phyloP scores from a whole-genome alignment of 2,329 filamentous ascomycete genomes.

The Oidium heveae region DNA sequence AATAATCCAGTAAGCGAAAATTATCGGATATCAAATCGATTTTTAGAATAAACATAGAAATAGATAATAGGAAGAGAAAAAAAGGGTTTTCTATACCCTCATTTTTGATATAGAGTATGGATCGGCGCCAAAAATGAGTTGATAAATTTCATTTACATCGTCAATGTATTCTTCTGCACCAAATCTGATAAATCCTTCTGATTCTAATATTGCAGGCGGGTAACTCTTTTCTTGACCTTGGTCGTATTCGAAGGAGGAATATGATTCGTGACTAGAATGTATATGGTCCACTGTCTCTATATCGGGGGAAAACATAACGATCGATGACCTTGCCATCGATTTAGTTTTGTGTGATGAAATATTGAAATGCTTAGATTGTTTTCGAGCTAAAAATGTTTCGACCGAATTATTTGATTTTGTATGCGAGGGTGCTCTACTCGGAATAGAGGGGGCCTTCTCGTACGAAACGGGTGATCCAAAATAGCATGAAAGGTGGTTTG shows the following conservation, averaged over 20 bases:
- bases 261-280: constrained; percentile 74
- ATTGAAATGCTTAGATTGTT: constrained; percentile 34
- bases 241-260: constrained; percentile 74
- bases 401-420: constrained; percentile 51
- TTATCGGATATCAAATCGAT: too few relatives aligned
- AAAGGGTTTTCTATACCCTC: too few relatives aligned
- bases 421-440: constrained; percentile 59
- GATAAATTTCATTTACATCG: constrained; percentile 43
- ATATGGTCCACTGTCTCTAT: constrained; percentile 28
- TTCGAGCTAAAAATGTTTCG: constrained; percentile 30
- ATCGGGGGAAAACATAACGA: constrained; percentile 11
- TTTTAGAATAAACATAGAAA: too few relatives aligned
- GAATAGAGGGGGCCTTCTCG: constrained; percentile 35
- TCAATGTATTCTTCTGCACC: constrained; percentile 59
- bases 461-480: constrained; percentile 21
- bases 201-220: constrained; percentile 30
- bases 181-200: constrained; percentile 47
- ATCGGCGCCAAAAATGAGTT: constrained; percentile 9
- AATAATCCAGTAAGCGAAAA: too few relatives aligned
- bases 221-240: constrained; percentile 22
- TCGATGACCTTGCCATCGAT: constrained; percentile 30
- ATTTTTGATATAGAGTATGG: too few relatives aligned
- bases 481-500: constrained; percentile 43
- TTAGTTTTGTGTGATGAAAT: constrained; percentile 32
- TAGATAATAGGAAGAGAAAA: too few relatives aligned